These are phyloP conservation scores for Trichomonascaceae sp. DNA, from an alignment of 1,139 yeast genomes.

Conservation along the genomic window DNA sequence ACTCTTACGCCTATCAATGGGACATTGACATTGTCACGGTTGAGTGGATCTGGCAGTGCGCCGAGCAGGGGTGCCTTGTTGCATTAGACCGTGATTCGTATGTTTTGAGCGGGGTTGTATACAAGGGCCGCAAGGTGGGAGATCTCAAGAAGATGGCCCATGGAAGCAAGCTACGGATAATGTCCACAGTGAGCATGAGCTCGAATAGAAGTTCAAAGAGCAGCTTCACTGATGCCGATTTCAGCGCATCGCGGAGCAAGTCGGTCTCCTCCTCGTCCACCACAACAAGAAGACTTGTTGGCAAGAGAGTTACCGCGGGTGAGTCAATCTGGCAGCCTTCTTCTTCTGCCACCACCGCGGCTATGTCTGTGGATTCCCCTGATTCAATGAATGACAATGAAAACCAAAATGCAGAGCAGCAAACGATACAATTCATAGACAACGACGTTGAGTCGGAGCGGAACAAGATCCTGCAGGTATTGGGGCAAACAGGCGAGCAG, in stretches of 20 bases:
- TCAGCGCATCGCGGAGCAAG: background rate
- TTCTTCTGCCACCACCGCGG: slow-evolving; percentile 1
- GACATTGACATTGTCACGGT: slow-evolving; percentile 40
- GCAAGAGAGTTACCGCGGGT: background rate
- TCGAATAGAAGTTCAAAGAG: background rate
- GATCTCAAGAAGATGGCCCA: slow-evolving; percentile 1
- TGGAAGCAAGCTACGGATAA: background rate
- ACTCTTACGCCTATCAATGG: slow-evolving; percentile 43
- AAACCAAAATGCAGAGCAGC: slow-evolving; percentile 2
- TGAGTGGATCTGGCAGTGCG: slow-evolving; percentile 39
- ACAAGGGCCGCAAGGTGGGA: slow-evolving; percentile 2
- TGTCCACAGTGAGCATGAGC: slow-evolving; percentile 1
- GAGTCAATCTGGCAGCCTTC: background rate
- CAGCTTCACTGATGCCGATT: background rate
- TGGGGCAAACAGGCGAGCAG: slow-evolving; percentile 12
- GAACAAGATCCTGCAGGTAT: slow-evolving; percentile 13
- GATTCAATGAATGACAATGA: slow-evolving; percentile 1
- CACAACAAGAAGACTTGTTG: background rate
- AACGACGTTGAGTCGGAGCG: slow-evolving; percentile 13
- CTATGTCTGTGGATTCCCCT: slow-evolving; percentile 2
- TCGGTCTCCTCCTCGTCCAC: background rate
- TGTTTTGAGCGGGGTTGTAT: too few species aligned
- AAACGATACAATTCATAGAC: slow-evolving; percentile 8
- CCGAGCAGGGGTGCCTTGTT: slow-evolving; percentile 16
- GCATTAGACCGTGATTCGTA: too few species aligned